Percentiles rank a stretch among this genome's conserved stretches.
phyloP scores from a whole-genome alignment of 179 eudicot species.

The Silene vulgaris region DNA sequence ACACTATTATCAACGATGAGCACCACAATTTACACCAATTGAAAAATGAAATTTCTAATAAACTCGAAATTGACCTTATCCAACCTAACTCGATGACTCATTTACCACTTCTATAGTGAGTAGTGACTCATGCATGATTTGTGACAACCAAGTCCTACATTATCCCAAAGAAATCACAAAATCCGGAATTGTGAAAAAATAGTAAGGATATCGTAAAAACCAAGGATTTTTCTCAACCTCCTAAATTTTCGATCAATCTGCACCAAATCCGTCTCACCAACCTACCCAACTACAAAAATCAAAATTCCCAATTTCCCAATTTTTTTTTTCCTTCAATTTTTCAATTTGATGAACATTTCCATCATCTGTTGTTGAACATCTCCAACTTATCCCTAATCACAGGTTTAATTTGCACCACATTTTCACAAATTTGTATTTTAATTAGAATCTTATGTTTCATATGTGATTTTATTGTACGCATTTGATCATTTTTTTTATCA shows the following conservation, averaged over 20 bases:
- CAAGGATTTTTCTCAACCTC: not conserved
- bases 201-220: not conserved
- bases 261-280: conserved; percentile 19
- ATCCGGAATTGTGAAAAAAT: conserved; percentile 14
- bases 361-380: not conserved
- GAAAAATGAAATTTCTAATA: too few species aligned
- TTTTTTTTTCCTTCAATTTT: not conserved
- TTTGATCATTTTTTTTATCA: not conserved
- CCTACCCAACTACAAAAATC: not conserved
- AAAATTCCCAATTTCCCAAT: not conserved
- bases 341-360: not conserved
- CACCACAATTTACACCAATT: too few species aligned
- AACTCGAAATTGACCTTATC: too few species aligned
- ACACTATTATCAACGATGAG: too few species aligned
- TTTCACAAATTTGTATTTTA: not conserved
- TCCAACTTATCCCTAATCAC: not conserved
- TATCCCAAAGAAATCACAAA: conserved; percentile 7
- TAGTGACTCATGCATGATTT: too few species aligned
- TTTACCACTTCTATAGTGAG: too few species aligned
- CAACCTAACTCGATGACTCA: too few species aligned
- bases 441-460: not conserved
- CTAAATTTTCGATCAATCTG: conserved; percentile 26
- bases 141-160: too few species aligned
- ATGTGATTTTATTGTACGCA: not conserved
- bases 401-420: conserved; percentile 11